Evolutionary conservation across 139 green algal genomes (phyloP).

Genomic region (Coelastrella sp.): DNA sequence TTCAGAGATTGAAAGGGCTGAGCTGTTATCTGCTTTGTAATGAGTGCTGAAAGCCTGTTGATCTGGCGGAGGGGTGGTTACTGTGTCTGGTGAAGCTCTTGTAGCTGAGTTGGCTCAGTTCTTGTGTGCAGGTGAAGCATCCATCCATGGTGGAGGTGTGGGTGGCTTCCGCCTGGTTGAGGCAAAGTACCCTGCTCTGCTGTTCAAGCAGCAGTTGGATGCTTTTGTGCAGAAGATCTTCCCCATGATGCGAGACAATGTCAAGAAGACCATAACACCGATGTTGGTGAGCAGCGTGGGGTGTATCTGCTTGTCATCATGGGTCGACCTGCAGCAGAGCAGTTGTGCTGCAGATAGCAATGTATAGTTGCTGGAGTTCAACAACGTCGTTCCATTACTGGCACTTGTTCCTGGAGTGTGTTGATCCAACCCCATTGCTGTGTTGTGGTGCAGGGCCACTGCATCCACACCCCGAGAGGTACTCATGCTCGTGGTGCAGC

Average conservation of each 20-base stretch:
- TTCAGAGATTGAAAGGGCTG: too few relatives aligned
- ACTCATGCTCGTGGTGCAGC: neutral
- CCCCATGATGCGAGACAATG: slow-evolving; percentile 97
- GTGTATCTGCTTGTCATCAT: neutral
- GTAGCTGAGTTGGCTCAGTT: neutral
- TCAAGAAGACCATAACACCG: slow-evolving; percentile 95
- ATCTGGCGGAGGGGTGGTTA: too few relatives aligned
- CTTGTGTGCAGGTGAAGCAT: slow-evolving; percentile 68
- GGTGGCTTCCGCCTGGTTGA: slow-evolving; percentile 90
- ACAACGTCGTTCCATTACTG: neutral
- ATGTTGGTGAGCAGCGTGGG: slow-evolving; percentile 62
- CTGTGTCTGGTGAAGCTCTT: neutral
- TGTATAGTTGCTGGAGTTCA: neutral
- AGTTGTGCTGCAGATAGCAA: neutral
- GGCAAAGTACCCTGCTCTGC: slow-evolving; percentile 98
- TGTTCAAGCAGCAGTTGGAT: slow-evolving; percentile 99
- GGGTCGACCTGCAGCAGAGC: neutral
- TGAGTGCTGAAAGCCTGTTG: neutral
- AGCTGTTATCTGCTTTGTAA: too few relatives aligned
- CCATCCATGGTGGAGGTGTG: slow-evolving; percentile 86
- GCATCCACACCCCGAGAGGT: slow-evolving; percentile 84
- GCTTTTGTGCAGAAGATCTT: slow-evolving; percentile 99
- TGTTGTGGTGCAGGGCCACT: slow-evolving; percentile 58
- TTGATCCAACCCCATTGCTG: neutral
- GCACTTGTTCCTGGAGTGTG: neutral